Conservation (phyloP, 495 filamentous ascomycete genomes). For the Margaritispora aquatica region DNA sequence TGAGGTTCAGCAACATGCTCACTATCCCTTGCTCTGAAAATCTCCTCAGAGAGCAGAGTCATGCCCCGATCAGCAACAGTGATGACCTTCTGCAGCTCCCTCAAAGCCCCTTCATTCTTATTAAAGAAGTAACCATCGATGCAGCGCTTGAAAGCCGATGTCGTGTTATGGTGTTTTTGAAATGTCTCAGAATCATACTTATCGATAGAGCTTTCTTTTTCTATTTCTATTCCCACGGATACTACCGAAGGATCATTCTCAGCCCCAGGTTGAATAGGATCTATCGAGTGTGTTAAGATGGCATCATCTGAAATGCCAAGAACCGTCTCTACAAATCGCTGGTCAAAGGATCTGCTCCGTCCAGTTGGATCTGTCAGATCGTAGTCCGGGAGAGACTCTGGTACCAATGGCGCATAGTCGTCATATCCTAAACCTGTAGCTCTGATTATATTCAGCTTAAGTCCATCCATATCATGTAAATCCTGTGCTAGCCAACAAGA, state of each 20-base stretch:
- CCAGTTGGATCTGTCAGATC: conserved; percentile 20
- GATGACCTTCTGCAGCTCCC: conserved; percentile 21
- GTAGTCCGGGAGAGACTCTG: conserved; percentile 7
- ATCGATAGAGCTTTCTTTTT: background rate
- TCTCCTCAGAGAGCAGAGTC: conserved; percentile 17
- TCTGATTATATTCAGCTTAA: conserved; percentile 19
- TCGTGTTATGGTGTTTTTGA: conserved; percentile 18
- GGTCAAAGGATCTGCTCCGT: conserved; percentile 15
- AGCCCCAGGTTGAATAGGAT: too few relatives aligned
- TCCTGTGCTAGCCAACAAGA: conserved; percentile 19
- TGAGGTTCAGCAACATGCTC: background rate
- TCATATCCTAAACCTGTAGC: conserved; percentile 24
- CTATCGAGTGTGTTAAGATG: background rate
- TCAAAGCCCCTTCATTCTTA: conserved; percentile 19
- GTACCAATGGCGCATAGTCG: conserved; percentile 10
- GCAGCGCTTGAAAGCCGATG: conserved; percentile 20
- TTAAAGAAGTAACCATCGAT: conserved; percentile 25
- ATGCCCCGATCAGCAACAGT: conserved; percentile 23
- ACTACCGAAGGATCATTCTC: too few relatives aligned
- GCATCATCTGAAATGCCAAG: background rate
- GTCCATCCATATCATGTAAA: conserved; percentile 10
- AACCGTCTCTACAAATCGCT: conserved; percentile 22
- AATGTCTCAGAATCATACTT: conserved; percentile 21
- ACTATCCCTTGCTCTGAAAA: conserved; percentile 12
- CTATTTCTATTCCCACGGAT: too few relatives aligned